These are phyloP conservation scores for Ajuga reptans DNA, from an alignment of 305 asterid species.

Conservation along the genomic window DNA sequence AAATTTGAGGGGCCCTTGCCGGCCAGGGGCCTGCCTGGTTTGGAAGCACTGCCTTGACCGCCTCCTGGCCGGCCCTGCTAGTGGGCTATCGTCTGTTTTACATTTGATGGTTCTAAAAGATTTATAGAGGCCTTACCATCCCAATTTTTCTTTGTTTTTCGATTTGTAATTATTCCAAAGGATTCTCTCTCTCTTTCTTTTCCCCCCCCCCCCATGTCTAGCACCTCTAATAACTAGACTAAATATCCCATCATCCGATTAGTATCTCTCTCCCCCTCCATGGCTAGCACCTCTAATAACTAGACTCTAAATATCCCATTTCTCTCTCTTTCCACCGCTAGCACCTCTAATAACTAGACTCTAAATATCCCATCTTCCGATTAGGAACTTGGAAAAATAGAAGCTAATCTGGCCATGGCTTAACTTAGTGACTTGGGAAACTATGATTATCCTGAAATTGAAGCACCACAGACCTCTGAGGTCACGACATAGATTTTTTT, in stretches of 20 bases:
- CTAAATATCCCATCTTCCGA: not conserved
- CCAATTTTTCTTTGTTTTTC: not conserved
- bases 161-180: too few relatives aligned
- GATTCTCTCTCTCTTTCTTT: not conserved
- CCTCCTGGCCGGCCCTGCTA: not conserved
- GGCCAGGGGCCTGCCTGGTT: too few relatives aligned
- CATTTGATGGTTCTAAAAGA: not conserved
- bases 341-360: not conserved
- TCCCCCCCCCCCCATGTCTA: too few relatives aligned
- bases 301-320: not conserved
- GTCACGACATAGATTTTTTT: not conserved
- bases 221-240: not conserved
- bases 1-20: too few relatives aligned
- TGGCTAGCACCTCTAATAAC: not conserved
- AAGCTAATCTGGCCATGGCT: not conserved
- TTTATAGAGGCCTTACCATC: not conserved
- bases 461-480: not conserved
- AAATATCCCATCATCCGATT: too few relatives aligned
- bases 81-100: not conserved
- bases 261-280: too few relatives aligned
- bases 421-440: not conserved
- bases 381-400: not conserved
- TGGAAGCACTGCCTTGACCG: too few relatives aligned
- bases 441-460: not conserved
- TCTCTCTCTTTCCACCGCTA: too few relatives aligned